Evolutionary conservation across 192 early-diverging fungal genomes (phyloP), one percentile per base, ranked within the genome.

Genomic region (Coemansia sp.): DNA sequence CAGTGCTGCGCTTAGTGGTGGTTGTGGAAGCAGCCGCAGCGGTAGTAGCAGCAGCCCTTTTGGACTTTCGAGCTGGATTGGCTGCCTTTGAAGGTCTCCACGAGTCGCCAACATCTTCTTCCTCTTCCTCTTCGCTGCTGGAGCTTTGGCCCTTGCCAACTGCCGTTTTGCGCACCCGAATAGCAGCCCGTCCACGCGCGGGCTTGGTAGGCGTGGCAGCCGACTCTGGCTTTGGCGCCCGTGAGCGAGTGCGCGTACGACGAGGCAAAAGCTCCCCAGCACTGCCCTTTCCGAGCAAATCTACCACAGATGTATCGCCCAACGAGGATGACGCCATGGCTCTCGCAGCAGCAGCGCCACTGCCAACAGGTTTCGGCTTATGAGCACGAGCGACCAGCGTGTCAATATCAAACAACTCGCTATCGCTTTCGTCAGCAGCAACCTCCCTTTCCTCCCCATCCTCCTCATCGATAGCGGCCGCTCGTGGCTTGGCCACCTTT

Each of bases 321-420:
- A 58, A 7, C 14, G 55, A 58, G 6, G 50, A 27, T 29, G 25
- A 27, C 2, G 45, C n/a, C 45, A 48, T 21, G 45, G 39, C 39
- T 41, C 39, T 41, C 39, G 39, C 39, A 41, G 39, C 39, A 41
- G 11, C 0, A 1, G 21, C 42, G 42, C 42, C 42, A 17, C 42
- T 45, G 19, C 31, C 32, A 61, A 2, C 32, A 1, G 34, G 29
- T 15, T 36, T 38, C 2, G 36, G 59, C 36, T 38, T 61, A 36
- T 36, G 36, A 3, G 59, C 2, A 5, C 14, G 15, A 61, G 59
- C 59, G 38, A 61, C 34, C 48, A 69, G 39, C 7, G 46, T n/a
- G 50, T 69, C 68, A 12, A 69, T 46, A 25, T 69, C 68, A 69
- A 69, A 69, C 32, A 59, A 21, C 32, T 69, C 68, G 45, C 68